Percentiles rank a stretch among this genome's conserved stretches.
Conservation (phyloP, 257 asterid genomes). For the Misopates orontium region DNA sequence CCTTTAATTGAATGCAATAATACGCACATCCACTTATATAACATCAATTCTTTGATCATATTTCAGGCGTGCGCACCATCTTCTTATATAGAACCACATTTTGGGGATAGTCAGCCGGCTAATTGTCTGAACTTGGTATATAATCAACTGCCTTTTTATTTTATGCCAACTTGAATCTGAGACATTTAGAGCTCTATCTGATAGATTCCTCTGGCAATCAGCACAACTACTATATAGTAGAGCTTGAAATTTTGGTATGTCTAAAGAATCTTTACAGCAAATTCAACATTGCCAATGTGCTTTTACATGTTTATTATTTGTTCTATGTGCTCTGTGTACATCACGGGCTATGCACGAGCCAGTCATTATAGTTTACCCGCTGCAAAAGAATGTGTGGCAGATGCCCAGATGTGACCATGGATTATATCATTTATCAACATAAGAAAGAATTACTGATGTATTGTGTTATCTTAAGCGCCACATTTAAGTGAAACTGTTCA, state of each 20-base stretch:
- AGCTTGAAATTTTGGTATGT: neutral
- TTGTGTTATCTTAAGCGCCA: no score
- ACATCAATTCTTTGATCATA: neutral
- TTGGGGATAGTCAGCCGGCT: slow-evolving; percentile 15
- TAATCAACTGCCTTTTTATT: slow-evolving; percentile 17
- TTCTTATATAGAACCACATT: slow-evolving; percentile 31
- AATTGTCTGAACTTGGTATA: slow-evolving; percentile 32
- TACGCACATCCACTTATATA: neutral
- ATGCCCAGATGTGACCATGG: no score
- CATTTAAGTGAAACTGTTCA: no score
- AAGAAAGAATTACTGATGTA: no score
- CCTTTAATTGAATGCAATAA: neutral
- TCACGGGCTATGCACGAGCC: no score
- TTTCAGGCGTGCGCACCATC: slow-evolving; percentile 37
- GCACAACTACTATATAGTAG: neutral
- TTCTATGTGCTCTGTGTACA: neutral
- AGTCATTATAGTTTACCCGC: no score
- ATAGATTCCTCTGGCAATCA: neutral
- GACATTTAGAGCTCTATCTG: neutral
- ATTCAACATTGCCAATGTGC: neutral
- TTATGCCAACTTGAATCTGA: neutral
- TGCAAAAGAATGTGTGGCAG: no score
- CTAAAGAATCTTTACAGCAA: neutral
- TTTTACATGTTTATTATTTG: neutral
- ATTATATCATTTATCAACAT: no score